These are phyloP conservation scores for Leishmania braziliensis DNA, from an alignment of 208 protist genomes.

Conservation along the genomic window DNA sequence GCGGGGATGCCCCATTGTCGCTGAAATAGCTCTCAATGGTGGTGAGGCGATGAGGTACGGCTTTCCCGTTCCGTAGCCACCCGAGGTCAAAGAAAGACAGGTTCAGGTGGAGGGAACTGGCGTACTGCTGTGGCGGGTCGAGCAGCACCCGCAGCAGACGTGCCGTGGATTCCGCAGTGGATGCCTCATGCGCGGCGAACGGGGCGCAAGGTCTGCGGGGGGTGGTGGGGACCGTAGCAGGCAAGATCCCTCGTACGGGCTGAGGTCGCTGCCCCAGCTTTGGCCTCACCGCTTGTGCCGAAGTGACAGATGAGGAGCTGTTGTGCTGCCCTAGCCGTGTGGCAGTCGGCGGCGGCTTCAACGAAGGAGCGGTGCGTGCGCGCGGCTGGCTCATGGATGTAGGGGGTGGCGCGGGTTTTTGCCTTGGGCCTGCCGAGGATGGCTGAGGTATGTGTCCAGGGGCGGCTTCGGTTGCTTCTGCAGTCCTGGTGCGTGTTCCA, in stretches of 20 bases:
- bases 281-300: neutral
- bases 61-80: constrained; percentile 63
- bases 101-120: constrained; percentile 64
- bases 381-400: neutral
- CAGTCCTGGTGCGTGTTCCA: neutral
- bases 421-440: neutral
- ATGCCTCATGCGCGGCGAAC: neutral
- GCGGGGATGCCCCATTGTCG: neutral
- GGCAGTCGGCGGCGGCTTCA: neutral
- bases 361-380: neutral
- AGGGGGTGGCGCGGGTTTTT: neutral
- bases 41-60: constrained; percentile 33
- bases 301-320: neutral
- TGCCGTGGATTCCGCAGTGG: constrained; percentile 38
- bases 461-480: neutral
- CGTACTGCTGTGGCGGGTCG: constrained; percentile 63
- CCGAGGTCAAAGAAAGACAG: constrained; percentile 57
- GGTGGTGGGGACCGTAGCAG: neutral
- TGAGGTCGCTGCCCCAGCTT: neutral
- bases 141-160: constrained; percentile 69
- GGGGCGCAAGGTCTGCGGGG: neutral
- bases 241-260: neutral
- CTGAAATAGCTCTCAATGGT: constrained; percentile 16
- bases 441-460: neutral
- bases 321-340: neutral